Evolutionary conservation across 495 filamentous ascomycete genomes (phyloP), one percentile per base, ranked within the genome.

Genomic region (Penicillium arizonense): DNA sequence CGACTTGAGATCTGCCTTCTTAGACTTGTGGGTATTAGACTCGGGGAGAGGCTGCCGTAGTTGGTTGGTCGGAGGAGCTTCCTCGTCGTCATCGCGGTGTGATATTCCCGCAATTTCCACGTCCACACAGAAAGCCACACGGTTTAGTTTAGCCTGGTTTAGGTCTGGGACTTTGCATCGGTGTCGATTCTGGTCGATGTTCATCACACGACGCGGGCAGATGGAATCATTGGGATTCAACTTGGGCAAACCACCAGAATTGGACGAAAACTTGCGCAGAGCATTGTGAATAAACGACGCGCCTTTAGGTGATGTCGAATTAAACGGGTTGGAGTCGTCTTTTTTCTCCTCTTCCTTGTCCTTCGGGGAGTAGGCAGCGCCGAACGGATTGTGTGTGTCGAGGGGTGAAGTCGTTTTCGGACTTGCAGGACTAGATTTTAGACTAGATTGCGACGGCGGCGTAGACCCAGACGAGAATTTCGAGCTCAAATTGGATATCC

Each of bases 51-150:
- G 52, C 20, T 55, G 69, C 46, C 56, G 60, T 26, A 67, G 26
- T 45, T 64, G 62, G 50, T 57, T 61, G 39, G 53, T 67, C 30
- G 70, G 58, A 11, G 68, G 62, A 40, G 60, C 67, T 23, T 73
- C 69, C 34, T 76, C 75, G 46, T 74, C 70, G 13, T 67, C 67
- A 36, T 76, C 73, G 12, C 65, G 65, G 50, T 67, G 67, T 14
- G 85, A 81, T 30, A 81, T 64, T 0, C 83, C 83, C n/a, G 94
- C 92, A 61, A 98, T 94, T 71, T 98, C 94, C 11, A 98, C 94
- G 67, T 98, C 94, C 4, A 98, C 94, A 57, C 88, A 96, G 60
- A 98, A 98, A 2, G 91, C 88, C 2, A 98, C 94, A 32, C 89
- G 80, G 18, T 91, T 80, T 30, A 98, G 70, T 55, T 94, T 96